Evolutionary conservation across 768 basidiomycete genomes (phyloP).

Genomic region (Hericium coralloides): DNA sequence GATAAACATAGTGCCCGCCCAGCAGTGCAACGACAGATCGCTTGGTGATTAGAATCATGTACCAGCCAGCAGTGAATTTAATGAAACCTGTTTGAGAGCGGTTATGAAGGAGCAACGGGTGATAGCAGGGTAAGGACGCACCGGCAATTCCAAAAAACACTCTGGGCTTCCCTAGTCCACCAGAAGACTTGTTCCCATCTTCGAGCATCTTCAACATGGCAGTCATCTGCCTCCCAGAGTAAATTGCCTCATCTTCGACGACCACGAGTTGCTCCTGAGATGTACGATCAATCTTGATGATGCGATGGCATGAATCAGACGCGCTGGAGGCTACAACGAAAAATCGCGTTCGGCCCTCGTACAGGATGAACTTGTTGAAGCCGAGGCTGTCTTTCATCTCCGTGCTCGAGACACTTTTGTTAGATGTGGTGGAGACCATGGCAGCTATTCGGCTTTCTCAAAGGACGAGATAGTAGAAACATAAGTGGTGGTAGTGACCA

Average conservation of each 20-base stretch:
- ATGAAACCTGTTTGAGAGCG: slow-evolving; percentile 62
- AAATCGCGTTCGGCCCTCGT: slow-evolving; percentile 87
- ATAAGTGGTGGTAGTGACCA: too few species aligned
- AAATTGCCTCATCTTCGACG: slow-evolving; percentile 82
- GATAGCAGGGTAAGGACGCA: slow-evolving; percentile 20
- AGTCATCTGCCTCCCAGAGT: slow-evolving; percentile 84
- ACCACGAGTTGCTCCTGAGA: slow-evolving; percentile 65
- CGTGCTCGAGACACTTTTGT: too few species aligned
- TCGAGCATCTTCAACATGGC: slow-evolving; percentile 91
- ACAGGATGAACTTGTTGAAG: slow-evolving; percentile 82
- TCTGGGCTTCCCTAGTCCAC: slow-evolving; percentile 74
- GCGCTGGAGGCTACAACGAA: slow-evolving; percentile 90
- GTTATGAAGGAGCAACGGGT: background rate
- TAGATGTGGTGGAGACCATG: too few species aligned
- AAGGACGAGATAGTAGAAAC: too few species aligned
- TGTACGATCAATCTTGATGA: slow-evolving; percentile 90
- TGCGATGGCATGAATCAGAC: slow-evolving; percentile 78
- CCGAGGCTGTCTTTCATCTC: slow-evolving; percentile 11
- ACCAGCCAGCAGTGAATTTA: slow-evolving; percentile 92
- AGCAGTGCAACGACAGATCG: slow-evolving; percentile 88
- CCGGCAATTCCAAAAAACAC: slow-evolving; percentile 81
- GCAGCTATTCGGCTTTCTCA: too few species aligned
- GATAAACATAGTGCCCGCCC: slow-evolving; percentile 94
- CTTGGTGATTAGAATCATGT: slow-evolving; percentile 85
- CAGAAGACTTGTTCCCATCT: slow-evolving; percentile 84